Conservation (phyloP, 2,329 filamentous ascomycete genomes). For the Exophiala bonariae region DNA sequence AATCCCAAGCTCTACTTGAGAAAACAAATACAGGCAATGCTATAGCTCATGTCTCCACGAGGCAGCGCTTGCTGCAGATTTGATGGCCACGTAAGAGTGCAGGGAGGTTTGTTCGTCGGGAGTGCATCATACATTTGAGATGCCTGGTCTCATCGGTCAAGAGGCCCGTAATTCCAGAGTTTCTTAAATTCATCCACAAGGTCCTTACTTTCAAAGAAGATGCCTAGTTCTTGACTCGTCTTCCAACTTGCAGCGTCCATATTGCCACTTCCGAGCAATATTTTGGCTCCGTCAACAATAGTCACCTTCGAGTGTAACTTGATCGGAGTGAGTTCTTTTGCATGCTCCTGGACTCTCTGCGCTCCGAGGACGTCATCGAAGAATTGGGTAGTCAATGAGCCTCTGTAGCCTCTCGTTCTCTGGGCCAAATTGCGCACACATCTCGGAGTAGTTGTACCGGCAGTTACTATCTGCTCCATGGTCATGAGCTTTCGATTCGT, state of each 20-base stretch:
- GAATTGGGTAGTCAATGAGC: slow-evolving; percentile 23
- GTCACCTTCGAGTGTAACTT: slow-evolving; percentile 78
- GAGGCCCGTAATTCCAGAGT: slow-evolving; percentile 10
- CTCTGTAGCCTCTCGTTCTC: slow-evolving; percentile 11
- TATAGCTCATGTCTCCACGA: too few species aligned
- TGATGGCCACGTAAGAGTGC: too few species aligned
- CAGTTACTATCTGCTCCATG: slow-evolving; percentile 77
- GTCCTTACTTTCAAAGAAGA: slow-evolving; percentile 53
- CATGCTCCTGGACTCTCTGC: neutral
- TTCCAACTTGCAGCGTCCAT: slow-evolving; percentile 84
- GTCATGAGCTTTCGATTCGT: slow-evolving; percentile 72
- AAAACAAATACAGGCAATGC: too few species aligned
- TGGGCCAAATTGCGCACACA: slow-evolving; percentile 51
- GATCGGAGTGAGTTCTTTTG: slow-evolving; percentile 11
- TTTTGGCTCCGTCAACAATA: slow-evolving; percentile 66
- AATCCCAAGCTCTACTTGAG: too few species aligned
- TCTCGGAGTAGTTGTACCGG: slow-evolving; percentile 69
- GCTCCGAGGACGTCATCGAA: slow-evolving; percentile 25
- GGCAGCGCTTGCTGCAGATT: too few species aligned
- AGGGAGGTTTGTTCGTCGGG: too few species aligned
- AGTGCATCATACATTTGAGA: neutral
- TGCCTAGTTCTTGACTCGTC: slow-evolving; percentile 79
- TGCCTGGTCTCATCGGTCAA: neutral
- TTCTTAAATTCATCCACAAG: slow-evolving; percentile 37
- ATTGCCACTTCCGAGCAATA: slow-evolving; percentile 77